Evolutionary conservation across 23 red algal species (phyloP).

Genomic region (Pyropia yezoensis): DNA sequence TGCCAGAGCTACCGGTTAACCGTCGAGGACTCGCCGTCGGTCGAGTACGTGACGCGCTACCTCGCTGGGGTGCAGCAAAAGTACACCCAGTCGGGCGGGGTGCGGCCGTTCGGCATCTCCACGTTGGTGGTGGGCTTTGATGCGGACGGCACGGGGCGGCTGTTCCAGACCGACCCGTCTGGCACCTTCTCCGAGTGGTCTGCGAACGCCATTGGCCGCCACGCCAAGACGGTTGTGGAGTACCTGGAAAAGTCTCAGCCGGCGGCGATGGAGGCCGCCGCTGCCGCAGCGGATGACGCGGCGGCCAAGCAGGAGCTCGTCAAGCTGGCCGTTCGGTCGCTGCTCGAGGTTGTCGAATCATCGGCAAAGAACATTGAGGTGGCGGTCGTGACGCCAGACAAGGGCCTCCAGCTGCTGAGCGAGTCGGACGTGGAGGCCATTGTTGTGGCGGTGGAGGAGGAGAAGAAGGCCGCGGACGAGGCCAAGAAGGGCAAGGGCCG

Average conservation of each 20-base stretch:
- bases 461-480: constrained; percentile 85
- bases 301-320: constrained; percentile 38
- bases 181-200: constrained; percentile 96
- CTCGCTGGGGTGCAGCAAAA: constrained; percentile 89
- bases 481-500: constrained; percentile 31
- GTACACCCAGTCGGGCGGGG: constrained; percentile 96
- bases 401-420: constrained; percentile 42
- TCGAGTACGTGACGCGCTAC: constrained; percentile 93
- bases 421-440: constrained; percentile 55
- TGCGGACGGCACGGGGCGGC: constrained; percentile 67
- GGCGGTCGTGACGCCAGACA: constrained; percentile 51
- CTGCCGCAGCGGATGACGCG: constrained; percentile 28
- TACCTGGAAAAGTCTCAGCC: constrained; percentile 92
- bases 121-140: constrained; percentile 97
- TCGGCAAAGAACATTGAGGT: constrained; percentile 95
- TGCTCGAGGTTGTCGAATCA: constrained; percentile 94
- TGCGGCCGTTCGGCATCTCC: constrained; percentile 91
- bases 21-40: constrained; percentile 94
- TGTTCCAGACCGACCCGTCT: constrained; percentile 97
- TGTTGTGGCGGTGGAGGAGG: constrained; percentile 71
- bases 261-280: constrained; percentile 27
- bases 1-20: constrained; percentile 96
- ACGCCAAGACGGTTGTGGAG: constrained; percentile 90
- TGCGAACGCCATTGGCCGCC: constrained; percentile 88
- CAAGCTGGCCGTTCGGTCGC: constrained; percentile 77